Evolutionary conservation across 768 basidiomycete species (phyloP).

Genomic region (Agaricus blazei): DNA sequence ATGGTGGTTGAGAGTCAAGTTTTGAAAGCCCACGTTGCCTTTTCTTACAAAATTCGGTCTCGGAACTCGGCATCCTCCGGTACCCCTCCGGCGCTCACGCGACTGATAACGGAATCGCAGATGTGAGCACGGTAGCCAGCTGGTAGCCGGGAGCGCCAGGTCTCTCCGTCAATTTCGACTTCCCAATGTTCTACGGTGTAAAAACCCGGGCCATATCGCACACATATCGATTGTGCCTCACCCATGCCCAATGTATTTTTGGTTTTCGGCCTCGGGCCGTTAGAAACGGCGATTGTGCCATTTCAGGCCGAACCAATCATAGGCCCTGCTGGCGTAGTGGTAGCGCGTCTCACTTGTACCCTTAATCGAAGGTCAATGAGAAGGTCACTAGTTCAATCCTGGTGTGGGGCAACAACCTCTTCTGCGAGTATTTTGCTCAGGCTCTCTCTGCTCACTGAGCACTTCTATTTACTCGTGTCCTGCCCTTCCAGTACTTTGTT

Average conservation of each 20-base stretch:
- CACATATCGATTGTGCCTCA: no score
- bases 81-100: not conserved
- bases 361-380: conserved; percentile 17
- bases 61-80: conserved; percentile 2
- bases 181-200: no score
- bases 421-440: no score
- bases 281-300: not conserved
- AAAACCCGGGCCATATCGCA: no score
- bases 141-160: not conserved
- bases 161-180: no score
- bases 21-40: conserved; percentile 9
- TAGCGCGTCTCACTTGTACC: conserved; percentile 37
- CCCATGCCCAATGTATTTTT: no score
- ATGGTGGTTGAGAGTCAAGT: conserved; percentile 9
- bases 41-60: conserved; percentile 6
- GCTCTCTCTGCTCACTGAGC: no score
- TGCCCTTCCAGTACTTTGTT: no score
- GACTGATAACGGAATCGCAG: not conserved
- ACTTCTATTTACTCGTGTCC: no score
- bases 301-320: not conserved
- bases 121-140: not conserved
- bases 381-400: conserved; percentile 39
- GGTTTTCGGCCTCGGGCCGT: no score
- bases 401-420: conserved; percentile 24
- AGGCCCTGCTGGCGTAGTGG: conserved; percentile 34